Evolutionary conservation across 179 eudicot genomes (phyloP).

Genomic region (Patellifolia procumbens): DNA sequence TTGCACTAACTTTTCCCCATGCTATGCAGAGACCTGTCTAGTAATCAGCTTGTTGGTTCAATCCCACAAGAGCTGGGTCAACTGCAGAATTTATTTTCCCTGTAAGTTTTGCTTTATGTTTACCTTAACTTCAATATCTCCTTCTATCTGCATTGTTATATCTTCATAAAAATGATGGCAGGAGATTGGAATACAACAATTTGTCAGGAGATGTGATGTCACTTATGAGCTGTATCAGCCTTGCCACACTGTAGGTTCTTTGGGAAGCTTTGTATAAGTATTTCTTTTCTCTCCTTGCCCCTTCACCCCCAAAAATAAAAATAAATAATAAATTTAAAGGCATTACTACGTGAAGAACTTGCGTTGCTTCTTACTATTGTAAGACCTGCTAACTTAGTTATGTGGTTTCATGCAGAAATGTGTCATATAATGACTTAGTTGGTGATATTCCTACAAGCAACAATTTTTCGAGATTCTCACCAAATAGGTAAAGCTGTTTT

Average conservation of each 20-base stretch:
- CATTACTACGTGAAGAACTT: no score
- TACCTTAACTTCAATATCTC: background rate
- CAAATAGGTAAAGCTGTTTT: constrained; percentile 56
- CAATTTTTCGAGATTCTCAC: constrained; percentile 87
- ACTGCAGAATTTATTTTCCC: constrained; percentile 71
- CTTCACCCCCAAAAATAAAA: no score
- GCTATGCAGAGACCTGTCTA: constrained; percentile 75
- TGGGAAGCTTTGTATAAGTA: no score
- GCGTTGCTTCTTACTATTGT: no score
- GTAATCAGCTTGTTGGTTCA: constrained; percentile 68
- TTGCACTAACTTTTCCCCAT: background rate
- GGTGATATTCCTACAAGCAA: constrained; percentile 81
- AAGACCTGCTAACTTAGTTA: background rate
- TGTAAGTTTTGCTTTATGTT: constrained; percentile 51
- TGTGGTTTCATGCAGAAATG: constrained; percentile 56
- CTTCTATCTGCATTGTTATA: background rate
- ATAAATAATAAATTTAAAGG: no score
- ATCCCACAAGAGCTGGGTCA: constrained; percentile 80
- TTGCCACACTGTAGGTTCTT: constrained; percentile 60
- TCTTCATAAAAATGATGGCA: constrained; percentile 32
- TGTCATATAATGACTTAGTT: constrained; percentile 76
- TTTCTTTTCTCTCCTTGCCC: no score
- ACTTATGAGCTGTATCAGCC: constrained; percentile 74
- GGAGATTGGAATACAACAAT: constrained; percentile 79
- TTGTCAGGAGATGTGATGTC: constrained; percentile 76